These are phyloP conservation scores for Pichia heedii DNA, from an alignment of 805 yeast species.

Conservation along the genomic window DNA sequence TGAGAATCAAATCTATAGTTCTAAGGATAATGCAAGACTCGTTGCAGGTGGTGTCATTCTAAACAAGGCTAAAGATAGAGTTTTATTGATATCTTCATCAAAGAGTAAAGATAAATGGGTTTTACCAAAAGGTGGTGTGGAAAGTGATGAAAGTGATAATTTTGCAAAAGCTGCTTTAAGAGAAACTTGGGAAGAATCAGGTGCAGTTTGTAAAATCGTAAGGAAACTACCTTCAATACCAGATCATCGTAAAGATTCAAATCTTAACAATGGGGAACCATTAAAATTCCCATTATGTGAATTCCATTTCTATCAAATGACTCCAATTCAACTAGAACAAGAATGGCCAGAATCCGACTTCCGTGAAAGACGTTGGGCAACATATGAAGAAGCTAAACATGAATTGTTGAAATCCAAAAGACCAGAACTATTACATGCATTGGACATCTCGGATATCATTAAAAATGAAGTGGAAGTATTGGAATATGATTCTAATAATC, in stretches of 20 bases:
- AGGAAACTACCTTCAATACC: constrained; percentile 53
- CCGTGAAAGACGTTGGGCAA: constrained; percentile 70
- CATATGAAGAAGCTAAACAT: constrained; percentile 54
- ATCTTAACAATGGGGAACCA: neutral
- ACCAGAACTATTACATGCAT: constrained; percentile 58
- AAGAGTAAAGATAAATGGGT: constrained; percentile 70
- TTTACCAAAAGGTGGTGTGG: constrained; percentile 94
- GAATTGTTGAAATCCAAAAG: constrained; percentile 50
- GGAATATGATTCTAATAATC: constrained; percentile 1
- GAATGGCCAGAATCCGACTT: constrained; percentile 68
- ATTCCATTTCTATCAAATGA: constrained; percentile 80
- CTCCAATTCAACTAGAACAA: constrained; percentile 42
- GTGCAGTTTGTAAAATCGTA: constrained; percentile 59
- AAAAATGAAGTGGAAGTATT: constrained; percentile 24
- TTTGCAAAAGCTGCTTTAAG: constrained; percentile 52
- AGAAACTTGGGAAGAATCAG: constrained; percentile 98
- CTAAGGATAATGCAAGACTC: constrained; percentile 62
- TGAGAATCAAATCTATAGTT: constrained; percentile 48
- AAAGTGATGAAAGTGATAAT: constrained; percentile 58
- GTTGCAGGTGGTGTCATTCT: constrained; percentile 91
- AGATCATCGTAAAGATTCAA: constrained; percentile 32
- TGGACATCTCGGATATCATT: constrained; percentile 44
- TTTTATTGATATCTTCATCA: constrained; percentile 72
- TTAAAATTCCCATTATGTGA: constrained; percentile 56
- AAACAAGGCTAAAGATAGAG: constrained; percentile 44